A percentile compares a stretch with the other conserved stretches of the same genome.
Conservation (phyloP, 345 rosid species). For the Angophora floribunda region DNA sequence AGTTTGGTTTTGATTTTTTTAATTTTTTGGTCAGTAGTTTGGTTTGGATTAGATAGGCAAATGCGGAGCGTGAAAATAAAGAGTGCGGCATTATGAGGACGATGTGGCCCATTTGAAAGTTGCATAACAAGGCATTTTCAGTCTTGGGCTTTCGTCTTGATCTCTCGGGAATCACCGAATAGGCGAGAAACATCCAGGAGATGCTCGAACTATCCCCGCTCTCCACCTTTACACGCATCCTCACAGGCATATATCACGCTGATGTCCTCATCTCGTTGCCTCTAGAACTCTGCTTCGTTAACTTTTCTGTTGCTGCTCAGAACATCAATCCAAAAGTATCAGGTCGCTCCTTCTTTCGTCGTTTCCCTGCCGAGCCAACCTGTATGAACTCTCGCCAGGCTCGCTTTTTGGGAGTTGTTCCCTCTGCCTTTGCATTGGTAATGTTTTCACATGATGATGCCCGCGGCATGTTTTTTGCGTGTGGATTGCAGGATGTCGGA, state of each 20-base stretch:
- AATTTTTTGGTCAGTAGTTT: too few species aligned
- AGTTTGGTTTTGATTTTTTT: too few species aligned
- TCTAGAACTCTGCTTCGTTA: not conserved
- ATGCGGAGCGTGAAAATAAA: too few species aligned
- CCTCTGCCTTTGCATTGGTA: not conserved
- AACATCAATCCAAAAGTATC: not conserved
- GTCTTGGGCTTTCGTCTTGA: not conserved
- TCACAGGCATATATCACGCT: not conserved
- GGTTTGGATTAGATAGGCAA: too few species aligned
- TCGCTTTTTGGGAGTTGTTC: not conserved
- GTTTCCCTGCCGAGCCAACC: not conserved
- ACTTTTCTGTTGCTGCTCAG: not conserved
- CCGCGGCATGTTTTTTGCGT: not conserved
- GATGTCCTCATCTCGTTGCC: not conserved
- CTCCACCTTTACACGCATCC: not conserved
- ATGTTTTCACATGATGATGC: not conserved
- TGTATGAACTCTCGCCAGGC: not conserved
- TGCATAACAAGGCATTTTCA: not conserved
- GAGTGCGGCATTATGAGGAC: not conserved
- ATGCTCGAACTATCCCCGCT: not conserved
- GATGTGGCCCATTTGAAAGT: not conserved
- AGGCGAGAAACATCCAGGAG: not conserved
- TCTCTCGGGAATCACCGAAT: not conserved
- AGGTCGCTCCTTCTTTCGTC: not conserved
- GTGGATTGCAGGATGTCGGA: conserved; percentile 40